Evolutionary conservation across 1,139 yeast species (phyloP), one percentile per base, ranked within the genome.

Genomic region (Saccharomyces hybrid): DNA sequence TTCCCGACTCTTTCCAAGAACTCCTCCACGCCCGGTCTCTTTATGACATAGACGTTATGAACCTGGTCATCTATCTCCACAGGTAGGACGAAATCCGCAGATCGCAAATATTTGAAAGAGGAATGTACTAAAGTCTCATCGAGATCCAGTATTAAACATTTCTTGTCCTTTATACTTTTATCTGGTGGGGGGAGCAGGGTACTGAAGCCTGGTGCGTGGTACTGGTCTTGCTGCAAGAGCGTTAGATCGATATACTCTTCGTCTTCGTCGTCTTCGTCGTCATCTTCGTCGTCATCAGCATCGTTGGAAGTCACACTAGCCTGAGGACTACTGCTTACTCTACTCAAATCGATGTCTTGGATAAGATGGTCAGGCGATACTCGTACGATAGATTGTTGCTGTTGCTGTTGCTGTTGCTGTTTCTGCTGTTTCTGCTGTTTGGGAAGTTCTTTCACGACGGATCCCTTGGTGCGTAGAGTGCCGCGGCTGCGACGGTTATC

Each of bases 71-170:
- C 97, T 59, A 93, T 91, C 71, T 84, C 89, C 52, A 84, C 90
- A 11, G 96, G 96, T 54, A 93, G 88, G 52, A 93, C 95, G 73
- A 93, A 93, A 72, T 93, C 98, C 1, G 97, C 96, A 48, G 89
- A 87, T 59, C 93, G 82, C 57, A 93, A 79, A 70, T 85, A 88
- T 71, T 91, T 91, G 77, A 93, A 93, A 7, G 96, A 86, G 2
- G 96, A 88, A 70, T 93, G 99, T 21, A 93, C 98, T 58, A 93
- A 78, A 1, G 99, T 93, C 71, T 93, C 99, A 70, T 93, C 99
- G 60, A 93, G 76, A 71, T 93, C 99, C 55, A 93, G 77, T 16
- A 93, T 88, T 49, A 93, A 79, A 70, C 97, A 90, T 71, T 93
- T 93, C 57, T 86, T 84, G 55, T 81, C 80, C 47, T 71, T 64